Evolutionary conservation across 805 yeast species (phyloP).

Genomic region (Zygosaccharomyces bisporus): DNA sequence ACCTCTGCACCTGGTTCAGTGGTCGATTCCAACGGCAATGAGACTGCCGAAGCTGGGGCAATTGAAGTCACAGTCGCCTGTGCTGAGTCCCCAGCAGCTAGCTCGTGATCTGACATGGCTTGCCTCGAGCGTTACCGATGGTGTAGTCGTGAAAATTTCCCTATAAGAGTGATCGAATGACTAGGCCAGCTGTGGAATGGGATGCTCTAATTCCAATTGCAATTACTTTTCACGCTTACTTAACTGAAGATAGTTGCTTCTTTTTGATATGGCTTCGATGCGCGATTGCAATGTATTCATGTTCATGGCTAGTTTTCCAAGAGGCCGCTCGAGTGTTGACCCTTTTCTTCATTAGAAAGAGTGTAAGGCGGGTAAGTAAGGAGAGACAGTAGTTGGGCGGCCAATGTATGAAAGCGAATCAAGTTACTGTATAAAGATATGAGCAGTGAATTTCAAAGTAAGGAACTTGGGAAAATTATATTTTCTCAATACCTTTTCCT

Average conservation of each 20-base stretch:
- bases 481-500: too few species aligned
- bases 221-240: neutral
- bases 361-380: neutral
- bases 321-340: slow-evolving; percentile 1
- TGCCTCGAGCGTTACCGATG: slow-evolving; percentile 4
- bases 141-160: neutral
- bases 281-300: slow-evolving; percentile 1
- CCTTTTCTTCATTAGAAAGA: slow-evolving; percentile 4
- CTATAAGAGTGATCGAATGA: neutral
- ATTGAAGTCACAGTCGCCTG: slow-evolving; percentile 18
- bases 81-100: slow-evolving; percentile 12
- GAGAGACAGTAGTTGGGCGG: too few species aligned
- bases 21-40: slow-evolving; percentile 9
- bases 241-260: neutral
- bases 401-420: neutral
- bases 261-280: neutral
- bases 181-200: neutral
- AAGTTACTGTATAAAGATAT: too few species aligned
- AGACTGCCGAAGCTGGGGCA: slow-evolving; percentile 16
- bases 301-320: neutral
- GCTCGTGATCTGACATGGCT: slow-evolving; percentile 3
- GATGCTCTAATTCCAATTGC: neutral
- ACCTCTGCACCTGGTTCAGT: slow-evolving; percentile 10
- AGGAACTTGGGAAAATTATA: too few species aligned
- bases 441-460: too few species aligned